Evolutionary conservation across 352 stramenopile genomes (phyloP).

Genomic region (Pythium pectinolyticum): DNA sequence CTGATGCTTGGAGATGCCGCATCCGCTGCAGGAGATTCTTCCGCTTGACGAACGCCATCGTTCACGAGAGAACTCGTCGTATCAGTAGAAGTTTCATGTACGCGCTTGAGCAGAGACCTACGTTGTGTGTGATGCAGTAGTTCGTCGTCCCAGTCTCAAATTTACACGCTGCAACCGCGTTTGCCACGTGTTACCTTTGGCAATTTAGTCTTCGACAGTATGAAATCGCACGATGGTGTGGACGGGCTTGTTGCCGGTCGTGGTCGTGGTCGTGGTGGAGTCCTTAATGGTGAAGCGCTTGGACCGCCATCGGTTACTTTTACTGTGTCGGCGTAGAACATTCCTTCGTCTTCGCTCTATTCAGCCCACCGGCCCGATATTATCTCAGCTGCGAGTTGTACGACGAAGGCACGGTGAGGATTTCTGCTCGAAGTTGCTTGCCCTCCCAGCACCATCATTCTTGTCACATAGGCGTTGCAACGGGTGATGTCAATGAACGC

Average conservation of each 20-base stretch:
- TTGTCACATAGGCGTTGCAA: conserved; percentile 32
- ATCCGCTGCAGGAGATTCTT: no score
- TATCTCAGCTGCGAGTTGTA: conserved; percentile 24
- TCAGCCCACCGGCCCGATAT: conserved; percentile 30
- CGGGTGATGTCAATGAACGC: conserved; percentile 34
- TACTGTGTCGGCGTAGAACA: conserved; percentile 3
- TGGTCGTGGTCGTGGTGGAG: no score
- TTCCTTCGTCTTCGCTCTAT: conserved; percentile 7
- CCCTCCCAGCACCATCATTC: neutral
- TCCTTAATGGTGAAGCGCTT: no score
- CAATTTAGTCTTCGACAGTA: neutral
- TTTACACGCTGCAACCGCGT: conserved; percentile 8
- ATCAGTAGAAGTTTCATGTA: no score
- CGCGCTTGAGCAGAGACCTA: neutral
- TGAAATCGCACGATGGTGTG: neutral
- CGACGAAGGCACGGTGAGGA: conserved; percentile 27
- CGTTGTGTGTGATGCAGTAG: neutral
- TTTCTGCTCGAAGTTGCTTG: conserved; percentile 4
- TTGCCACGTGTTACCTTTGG: conserved; percentile 11
- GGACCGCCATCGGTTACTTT: no score
- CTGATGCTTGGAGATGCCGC: no score
- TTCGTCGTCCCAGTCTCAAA: conserved; percentile 3
- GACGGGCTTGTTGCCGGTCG: neutral
- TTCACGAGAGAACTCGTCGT: no score
- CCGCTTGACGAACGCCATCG: no score